Evolutionary conservation across 140 eudicot species (phyloP), one percentile per base, ranked within the genome.

Genomic region (Senecio squalidus): DNA sequence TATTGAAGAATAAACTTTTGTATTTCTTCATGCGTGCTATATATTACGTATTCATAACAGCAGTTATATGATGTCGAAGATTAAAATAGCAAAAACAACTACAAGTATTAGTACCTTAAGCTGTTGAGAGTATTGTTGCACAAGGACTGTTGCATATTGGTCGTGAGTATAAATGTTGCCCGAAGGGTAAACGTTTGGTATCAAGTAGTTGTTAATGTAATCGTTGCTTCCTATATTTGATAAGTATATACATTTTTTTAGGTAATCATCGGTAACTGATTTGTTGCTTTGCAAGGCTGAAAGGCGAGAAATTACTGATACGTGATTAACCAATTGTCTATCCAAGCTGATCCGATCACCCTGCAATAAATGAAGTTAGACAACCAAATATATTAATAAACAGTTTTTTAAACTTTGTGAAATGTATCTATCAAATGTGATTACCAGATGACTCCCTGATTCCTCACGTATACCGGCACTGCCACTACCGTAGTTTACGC

Each of bases 181-280:
- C 1, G 80, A 28, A 10, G 68, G 17, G 73, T 77, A 77, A 30
- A 4, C 24, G 22, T 54, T 45, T 2, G 93, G 86, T 55, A 77
- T 41, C 25, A 76, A 71, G 73, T 89, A 85, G 71, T 80, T 82
- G 64, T 78, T 82, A 14, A 89, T 64, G 59, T 80, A 89, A 30
- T 89, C 97, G 33, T 89, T 80, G 39, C 58, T 89, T 43, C 97
- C 95, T 4, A 82, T 73, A 50, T 55, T 69, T 33, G 76, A 63
- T 0, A 61, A 46, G 22, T 84, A 89, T 22, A 84, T 47, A 68
- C 97, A 84, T 29, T 72, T 70, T 51, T 59, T 64, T 0, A 79
- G 38, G 72, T 82, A 71, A 26, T 74, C 73, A 0, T 70, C 21
- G 1, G 88, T 79, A 29, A 29, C 55, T 9, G 36, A 56, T 23